Percentiles rank a stretch among this genome's conserved stretches.
These are phyloP conservation scores for Acer yangbiense DNA, from an alignment of 345 rosid genomes.

Conservation along the genomic window DNA sequence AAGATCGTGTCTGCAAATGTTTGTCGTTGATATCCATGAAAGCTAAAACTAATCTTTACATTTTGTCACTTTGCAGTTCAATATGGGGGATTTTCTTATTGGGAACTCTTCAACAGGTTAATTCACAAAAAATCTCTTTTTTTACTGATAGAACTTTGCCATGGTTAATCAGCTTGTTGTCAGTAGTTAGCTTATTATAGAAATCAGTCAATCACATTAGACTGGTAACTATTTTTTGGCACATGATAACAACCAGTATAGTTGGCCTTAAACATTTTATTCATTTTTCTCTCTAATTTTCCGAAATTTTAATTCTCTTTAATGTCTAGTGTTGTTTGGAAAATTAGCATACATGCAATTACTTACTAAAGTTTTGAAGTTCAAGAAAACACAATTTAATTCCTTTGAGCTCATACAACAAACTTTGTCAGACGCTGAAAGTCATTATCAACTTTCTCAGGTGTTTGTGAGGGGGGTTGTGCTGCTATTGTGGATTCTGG, in stretches of 20 bases:
- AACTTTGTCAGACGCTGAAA: background rate
- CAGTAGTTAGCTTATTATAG: background rate
- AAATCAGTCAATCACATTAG: background rate
- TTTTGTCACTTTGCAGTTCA: conserved; percentile 45
- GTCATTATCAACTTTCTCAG: conserved; percentile 26
- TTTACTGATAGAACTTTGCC: background rate
- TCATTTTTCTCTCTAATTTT: background rate
- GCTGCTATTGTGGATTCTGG: conserved; percentile 82
- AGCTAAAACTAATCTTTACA: conserved; percentile 9
- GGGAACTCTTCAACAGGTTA: conserved; percentile 65
- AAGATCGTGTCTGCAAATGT: background rate
- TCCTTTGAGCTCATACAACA: background rate
- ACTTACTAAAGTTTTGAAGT: background rate
- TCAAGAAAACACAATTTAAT: background rate
- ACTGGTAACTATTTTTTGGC: background rate
- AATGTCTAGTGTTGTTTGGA: background rate
- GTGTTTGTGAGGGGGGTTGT: conserved; percentile 61
- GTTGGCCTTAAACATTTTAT: background rate
- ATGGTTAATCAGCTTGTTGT: background rate
- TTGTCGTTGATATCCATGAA: background rate
- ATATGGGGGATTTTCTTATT: conserved; percentile 69
- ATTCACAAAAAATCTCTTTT: background rate
- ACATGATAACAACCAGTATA: background rate
- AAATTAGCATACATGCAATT: background rate
- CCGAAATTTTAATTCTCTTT: background rate